Evolutionary conservation across 192 early-diverging fungal genomes (phyloP).

Genomic region (Physocladia obscura): DNA sequence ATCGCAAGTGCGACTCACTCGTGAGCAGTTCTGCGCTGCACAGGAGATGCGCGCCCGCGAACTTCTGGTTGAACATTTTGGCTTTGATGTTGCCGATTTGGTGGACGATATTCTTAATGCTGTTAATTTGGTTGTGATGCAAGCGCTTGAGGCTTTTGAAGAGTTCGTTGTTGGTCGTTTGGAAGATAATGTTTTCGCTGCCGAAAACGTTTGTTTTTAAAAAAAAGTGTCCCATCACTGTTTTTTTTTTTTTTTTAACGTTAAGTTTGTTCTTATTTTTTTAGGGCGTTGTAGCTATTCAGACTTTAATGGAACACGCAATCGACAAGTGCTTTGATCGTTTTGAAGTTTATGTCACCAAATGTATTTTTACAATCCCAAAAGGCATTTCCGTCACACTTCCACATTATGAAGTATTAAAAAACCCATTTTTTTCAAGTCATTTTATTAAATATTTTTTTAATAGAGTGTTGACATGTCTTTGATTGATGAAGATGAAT

Average conservation of each 20-base stretch:
- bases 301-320: slow-evolving; percentile 73
- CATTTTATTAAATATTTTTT: not conserved
- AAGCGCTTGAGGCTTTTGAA: slow-evolving; percentile 67
- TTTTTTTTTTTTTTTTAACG: not conserved
- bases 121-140: slow-evolving; percentile 72
- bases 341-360: slow-evolving; percentile 74
- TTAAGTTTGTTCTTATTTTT: not conserved
- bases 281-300: slow-evolving; percentile 70
- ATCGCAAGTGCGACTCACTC: too few relatives aligned
- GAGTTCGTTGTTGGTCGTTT: slow-evolving; percentile 65
- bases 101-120: slow-evolving; percentile 81
- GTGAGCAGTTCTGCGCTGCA: not conserved
- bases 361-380: slow-evolving; percentile 73
- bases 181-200: slow-evolving; percentile 28
- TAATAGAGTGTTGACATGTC: not conserved
- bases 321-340: slow-evolving; percentile 83
- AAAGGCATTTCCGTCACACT: slow-evolving; percentile 52
- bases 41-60: not conserved
- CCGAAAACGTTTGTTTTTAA: too few relatives aligned
- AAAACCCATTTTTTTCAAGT: not conserved
- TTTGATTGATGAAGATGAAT: slow-evolving; percentile 14
- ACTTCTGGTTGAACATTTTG: slow-evolving; percentile 65
- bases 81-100: slow-evolving; percentile 75
- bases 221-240: too few relatives aligned
- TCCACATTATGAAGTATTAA: slow-evolving; percentile 52